These are phyloP conservation scores for Trichoderma breve DNA, from an alignment of 2,329 filamentous ascomycete species.

Conservation along the genomic window DNA sequence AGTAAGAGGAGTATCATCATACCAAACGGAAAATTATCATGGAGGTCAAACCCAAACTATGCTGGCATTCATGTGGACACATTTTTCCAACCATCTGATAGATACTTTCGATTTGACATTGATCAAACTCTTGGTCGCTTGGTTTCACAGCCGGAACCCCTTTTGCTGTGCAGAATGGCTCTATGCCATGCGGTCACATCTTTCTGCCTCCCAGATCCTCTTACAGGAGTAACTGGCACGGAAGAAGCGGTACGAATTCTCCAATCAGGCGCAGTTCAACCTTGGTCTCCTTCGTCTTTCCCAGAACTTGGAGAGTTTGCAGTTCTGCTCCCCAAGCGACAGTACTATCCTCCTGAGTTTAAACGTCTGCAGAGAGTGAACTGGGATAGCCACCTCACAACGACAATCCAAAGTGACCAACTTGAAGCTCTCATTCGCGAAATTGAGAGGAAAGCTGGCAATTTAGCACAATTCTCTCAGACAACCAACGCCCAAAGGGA, in stretches of 20 bases:
- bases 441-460: neutral
- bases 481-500: neutral
- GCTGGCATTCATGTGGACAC: constrained; percentile 43
- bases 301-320: constrained; percentile 16
- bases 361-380: constrained; percentile 35
- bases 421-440: neutral
- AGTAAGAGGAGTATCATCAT: constrained; percentile 52
- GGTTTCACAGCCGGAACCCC: constrained; percentile 55
- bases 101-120: constrained; percentile 46
- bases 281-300: constrained; percentile 41
- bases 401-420: constrained; percentile 39
- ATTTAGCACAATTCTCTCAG: neutral
- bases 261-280: constrained; percentile 48
- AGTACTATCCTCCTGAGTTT: constrained; percentile 39
- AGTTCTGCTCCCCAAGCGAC: constrained; percentile 29
- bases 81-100: too few species aligned
- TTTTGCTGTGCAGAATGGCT: constrained; percentile 55
- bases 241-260: constrained; percentile 58
- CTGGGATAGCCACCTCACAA: constrained; percentile 35
- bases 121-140: constrained; percentile 55
- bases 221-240: constrained; percentile 58
- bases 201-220: constrained; percentile 52
- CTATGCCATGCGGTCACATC: constrained; percentile 61
- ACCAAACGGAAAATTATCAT: constrained; percentile 43
- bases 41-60: constrained; percentile 23